Evolutionary conservation across 768 basidiomycete species (phyloP).

Genomic region (Cantharellus cinnabarinus): DNA sequence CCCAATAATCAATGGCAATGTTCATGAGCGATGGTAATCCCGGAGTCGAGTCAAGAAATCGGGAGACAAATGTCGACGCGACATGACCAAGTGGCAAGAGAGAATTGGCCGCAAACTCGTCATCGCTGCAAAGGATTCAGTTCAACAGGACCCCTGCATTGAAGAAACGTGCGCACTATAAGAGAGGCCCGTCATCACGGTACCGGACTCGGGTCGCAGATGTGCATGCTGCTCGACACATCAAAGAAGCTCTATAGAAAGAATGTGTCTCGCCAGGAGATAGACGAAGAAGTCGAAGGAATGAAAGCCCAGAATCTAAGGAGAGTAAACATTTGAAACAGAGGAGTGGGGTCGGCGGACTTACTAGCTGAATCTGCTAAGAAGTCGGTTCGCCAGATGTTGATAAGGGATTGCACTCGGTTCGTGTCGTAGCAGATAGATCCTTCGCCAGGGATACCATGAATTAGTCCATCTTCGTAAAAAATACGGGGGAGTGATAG

Average conservation of each 20-base stretch:
- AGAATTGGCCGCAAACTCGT: constrained; percentile 27
- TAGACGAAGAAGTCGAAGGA: constrained; percentile 47
- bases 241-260: constrained; percentile 37
- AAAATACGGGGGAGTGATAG: constrained; percentile 53
- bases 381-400: constrained; percentile 80
- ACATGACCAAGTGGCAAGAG: constrained; percentile 20
- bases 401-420: constrained; percentile 47
- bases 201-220: constrained; percentile 23
- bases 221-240: constrained; percentile 24
- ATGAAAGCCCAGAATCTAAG: constrained; percentile 45
- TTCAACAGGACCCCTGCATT: constrained; percentile 19
- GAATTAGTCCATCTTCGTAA: constrained; percentile 55
- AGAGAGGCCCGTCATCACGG: constrained; percentile 17
- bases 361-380: constrained; percentile 49
- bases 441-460: constrained; percentile 41
- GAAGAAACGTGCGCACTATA: constrained; percentile 4
- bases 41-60: constrained; percentile 19
- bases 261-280: constrained; percentile 44
- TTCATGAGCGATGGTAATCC: constrained; percentile 33
- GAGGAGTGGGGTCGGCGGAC: constrained; percentile 11
- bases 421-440: constrained; percentile 31
- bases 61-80: constrained; percentile 14
- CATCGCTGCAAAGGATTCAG: constrained; percentile 32
- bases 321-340: not conserved
- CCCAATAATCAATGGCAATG: constrained; percentile 46